A percentile compares a stretch with the other conserved stretches of the same genome.
These are phyloP conservation scores for Tricholoma sp. DNA, from an alignment of 768 basidiomycete species.

Conservation along the genomic window DNA sequence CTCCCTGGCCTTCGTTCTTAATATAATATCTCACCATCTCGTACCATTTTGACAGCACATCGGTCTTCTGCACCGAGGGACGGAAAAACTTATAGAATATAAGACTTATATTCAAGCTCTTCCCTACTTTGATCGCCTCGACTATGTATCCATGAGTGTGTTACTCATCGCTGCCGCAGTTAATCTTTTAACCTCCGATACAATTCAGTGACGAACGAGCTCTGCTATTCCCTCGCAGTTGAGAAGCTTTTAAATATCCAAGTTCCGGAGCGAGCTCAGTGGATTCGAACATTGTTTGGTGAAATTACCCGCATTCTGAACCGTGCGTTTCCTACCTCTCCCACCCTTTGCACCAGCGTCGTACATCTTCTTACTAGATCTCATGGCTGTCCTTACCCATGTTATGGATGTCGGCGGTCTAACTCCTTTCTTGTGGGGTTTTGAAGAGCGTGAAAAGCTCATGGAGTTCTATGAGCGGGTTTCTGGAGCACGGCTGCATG, in stretches of 20 bases:
- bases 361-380: slow-evolving; percentile 40
- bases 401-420: slow-evolving; percentile 98
- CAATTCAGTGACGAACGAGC: slow-evolving; percentile 92
- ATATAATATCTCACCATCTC: neutral
- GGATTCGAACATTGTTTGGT: slow-evolving; percentile 96
- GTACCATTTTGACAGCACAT: slow-evolving; percentile 57
- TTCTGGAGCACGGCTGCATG: slow-evolving; percentile 93
- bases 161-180: slow-evolving; percentile 7
- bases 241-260: slow-evolving; percentile 98
- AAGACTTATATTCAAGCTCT: slow-evolving; percentile 97
- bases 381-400: slow-evolving; percentile 96
- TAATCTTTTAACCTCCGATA: slow-evolving; percentile 4
- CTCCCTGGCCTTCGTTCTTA: neutral
- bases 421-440: slow-evolving; percentile 99
- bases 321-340: slow-evolving; percentile 44
- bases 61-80: slow-evolving; percentile 93
- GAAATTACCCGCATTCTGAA: slow-evolving; percentile 96
- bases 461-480: slow-evolving; percentile 99
- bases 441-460: slow-evolving; percentile 99
- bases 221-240: slow-evolving; percentile 94
- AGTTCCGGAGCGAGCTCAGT: slow-evolving; percentile 94
- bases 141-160: slow-evolving; percentile 99
- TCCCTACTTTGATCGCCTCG: slow-evolving; percentile 97
- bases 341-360: slow-evolving; percentile 2
- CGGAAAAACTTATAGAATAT: slow-evolving; percentile 98